Evolutionary conservation across 495 filamentous ascomycete genomes (phyloP), one percentile per base, ranked within the genome.

Genomic region (Acidiella bohemica): DNA sequence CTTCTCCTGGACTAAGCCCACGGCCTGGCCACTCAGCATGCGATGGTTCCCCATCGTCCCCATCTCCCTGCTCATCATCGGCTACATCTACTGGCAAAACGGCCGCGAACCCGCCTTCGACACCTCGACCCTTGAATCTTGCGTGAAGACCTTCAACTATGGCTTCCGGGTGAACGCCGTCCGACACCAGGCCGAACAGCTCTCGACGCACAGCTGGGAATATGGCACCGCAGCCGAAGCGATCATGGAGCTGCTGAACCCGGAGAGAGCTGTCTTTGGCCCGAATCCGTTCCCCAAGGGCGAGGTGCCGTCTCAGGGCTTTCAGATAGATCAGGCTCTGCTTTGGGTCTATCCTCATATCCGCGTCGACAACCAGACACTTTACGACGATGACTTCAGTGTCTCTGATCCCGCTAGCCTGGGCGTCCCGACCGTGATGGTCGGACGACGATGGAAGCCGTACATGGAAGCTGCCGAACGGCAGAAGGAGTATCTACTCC

Each of bases 191-290:
- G 46, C 36, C 11, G 40, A 49, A 26, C 11, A 34, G 2, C 41
- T 44, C n/a, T 12, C 33, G 14, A 39, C 34, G 12, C 46, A 44
- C 41, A 62, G 58, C 42, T 69, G 66, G 66, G 66, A 69, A 44
- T 64, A 62, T 38, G 65, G 68, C 21, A 64, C 64, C 11, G 61
- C 64, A 23, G 51, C 63, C 11, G 57, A 71, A 51, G 64, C 68
- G 10, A 47, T 71, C n/a, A 47, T 68, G 2, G 68, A 72, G 47
- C 59, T 64, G 38, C 46, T 68, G 20, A 61, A 57, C 40, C 58
- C 64, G 14, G 49, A 53, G 10, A 42, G 57, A 6, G 59, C 64
- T 9, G 66, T 72, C 23, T 72, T 69, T 36, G 55, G 57, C 23
- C 26, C 46, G n/a, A 45, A 54, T 23, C 54, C 67, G 6, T 70